Evolutionary conservation across 1,284 basidiomycete genomes (phyloP).

Genomic region (Irpex lacteus): DNA sequence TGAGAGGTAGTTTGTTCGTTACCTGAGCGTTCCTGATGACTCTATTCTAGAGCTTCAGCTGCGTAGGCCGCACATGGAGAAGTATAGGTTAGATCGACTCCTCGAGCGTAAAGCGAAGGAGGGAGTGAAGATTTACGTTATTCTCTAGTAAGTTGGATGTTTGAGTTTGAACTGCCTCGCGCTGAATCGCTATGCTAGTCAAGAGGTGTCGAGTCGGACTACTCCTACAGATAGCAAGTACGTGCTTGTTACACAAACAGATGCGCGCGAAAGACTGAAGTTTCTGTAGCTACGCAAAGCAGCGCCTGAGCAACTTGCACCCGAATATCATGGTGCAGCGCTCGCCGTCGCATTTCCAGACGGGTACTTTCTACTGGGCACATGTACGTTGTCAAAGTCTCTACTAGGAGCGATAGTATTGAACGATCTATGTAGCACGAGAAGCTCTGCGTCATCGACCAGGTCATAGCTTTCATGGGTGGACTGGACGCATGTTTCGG

Average conservation of each 20-base stretch:
- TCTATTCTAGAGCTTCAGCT: constrained; percentile 70
- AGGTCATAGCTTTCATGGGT: constrained; percentile 97
- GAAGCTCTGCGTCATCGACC: constrained; percentile 97
- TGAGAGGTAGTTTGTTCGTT: constrained; percentile 27
- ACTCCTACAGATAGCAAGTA: constrained; percentile 91
- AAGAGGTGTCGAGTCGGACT: constrained; percentile 96
- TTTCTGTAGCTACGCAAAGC: constrained; percentile 78
- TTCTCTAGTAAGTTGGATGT: constrained; percentile 76
- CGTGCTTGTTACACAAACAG: constrained; percentile 22
- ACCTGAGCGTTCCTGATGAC: constrained; percentile 12
- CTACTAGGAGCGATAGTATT: constrained; percentile 8
- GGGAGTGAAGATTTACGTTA: constrained; percentile 96
- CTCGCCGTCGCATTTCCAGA: constrained; percentile 96
- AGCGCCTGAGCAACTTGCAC: constrained; percentile 81
- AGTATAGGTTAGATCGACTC: constrained; percentile 87
- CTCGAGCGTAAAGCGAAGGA: constrained; percentile 93
- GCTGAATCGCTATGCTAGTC: constrained; percentile 41
- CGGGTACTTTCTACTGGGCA: constrained; percentile 98
- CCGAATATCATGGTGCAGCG: constrained; percentile 96
- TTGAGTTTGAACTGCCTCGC: background rate
- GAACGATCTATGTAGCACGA: constrained; percentile 69
- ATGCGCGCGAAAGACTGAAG: background rate
- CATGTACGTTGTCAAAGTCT: constrained; percentile 58
- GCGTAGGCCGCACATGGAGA: constrained; percentile 80
- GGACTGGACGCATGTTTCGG: constrained; percentile 94